Evolutionary conservation across 2,329 filamentous ascomycete species (phyloP), one percentile per base, ranked within the genome.

Genomic region (Talaromyces sp.): DNA sequence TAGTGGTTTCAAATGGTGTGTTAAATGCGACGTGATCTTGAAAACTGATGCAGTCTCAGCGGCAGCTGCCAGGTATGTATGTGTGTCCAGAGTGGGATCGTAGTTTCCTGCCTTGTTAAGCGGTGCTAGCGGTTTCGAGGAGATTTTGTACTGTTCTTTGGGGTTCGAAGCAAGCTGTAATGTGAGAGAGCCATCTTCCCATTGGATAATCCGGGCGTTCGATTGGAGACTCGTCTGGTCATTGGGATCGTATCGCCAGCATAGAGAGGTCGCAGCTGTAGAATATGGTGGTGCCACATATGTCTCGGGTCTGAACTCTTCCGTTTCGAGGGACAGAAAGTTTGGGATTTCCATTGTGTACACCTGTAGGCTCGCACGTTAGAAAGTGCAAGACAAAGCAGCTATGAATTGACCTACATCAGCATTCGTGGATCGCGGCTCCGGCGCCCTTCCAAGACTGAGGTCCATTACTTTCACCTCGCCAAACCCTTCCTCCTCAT

Each of bases 181-280:
- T 2, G 87, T 89, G 56, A 89, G 76, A 4, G 85, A 88, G 43
- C 88, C 88, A 70, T 90, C 87, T 19, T 86, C 87, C 88, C 88
- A 90, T 67, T 85, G 83, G 59, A 89, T 81, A 60, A 90, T 81
- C 47, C 87, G 86, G 11, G 87, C 85, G 70, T 89, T 90, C 7
- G 87, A 89, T 72, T 90, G 87, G 14, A 88, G 77, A 43, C 83
- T 75, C 4, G 79, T 75, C 6, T 82, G 82, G 64, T 88, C 79
- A 2, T 82, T 82, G n/a, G 87, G 87, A 56, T 87, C 86, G 70
- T 84, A 83, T 60, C 88, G 84, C 87, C 87, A 89, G 70, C 87
- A 86, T 33, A 89, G 79, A 0, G 87, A 88, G 24, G 85, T 87
- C 62, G 87, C 83, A 45, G 88, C 87, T 11, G 86, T 88, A 62